phyloP scores from a whole-genome alignment of 2,329 filamentous ascomycete species.

The Pezicula radicicola region DNA sequence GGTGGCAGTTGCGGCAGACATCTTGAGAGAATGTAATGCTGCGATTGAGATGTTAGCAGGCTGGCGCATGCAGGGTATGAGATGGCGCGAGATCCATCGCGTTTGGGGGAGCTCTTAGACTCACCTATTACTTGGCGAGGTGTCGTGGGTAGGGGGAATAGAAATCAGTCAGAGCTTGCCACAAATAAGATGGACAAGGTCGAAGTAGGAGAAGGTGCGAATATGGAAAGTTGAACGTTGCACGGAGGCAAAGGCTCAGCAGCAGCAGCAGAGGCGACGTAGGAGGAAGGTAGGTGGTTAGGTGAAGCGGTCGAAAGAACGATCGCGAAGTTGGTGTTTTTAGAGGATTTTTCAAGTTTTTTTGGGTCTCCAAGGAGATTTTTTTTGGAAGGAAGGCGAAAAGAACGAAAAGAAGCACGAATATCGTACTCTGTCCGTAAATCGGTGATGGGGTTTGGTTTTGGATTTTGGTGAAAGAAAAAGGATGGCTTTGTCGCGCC shows the following conservation, averaged over 20 bases:
- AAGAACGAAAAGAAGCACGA: conserved; percentile 33
- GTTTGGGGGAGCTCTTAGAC: background rate
- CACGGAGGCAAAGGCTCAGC: conserved; percentile 12
- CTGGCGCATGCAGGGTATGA: background rate
- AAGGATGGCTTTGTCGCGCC: conserved; percentile 1
- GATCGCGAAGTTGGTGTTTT: conserved; percentile 25
- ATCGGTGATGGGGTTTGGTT: conserved; percentile 17
- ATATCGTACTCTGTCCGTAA: conserved; percentile 28
- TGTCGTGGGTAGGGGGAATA: conserved; percentile 13
- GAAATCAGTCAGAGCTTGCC: conserved; percentile 9
- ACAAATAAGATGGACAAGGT: conserved; percentile 17
- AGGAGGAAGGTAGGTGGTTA: conserved; percentile 13
- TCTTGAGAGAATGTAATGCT: conserved; percentile 38
- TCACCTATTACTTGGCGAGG: conserved; percentile 21
- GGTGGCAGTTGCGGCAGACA: conserved; percentile 57
- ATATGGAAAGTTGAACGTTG: conserved; percentile 14
- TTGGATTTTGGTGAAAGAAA: conserved; percentile 9
- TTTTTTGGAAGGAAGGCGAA: conserved; percentile 29
- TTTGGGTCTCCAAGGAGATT: conserved; percentile 29
- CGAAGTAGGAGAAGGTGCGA: conserved; percentile 16
- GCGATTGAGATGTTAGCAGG: conserved; percentile 9
- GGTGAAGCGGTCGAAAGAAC: conserved; percentile 22
- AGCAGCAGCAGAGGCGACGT: background rate
- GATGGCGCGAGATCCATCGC: conserved; percentile 3
- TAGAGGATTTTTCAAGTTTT: conserved; percentile 34